A percentile compares a stretch with the other conserved stretches of the same genome.
Evolutionary conservation across 805 yeast genomes (phyloP).

Genomic region (Kregervanrija fluxuum): DNA sequence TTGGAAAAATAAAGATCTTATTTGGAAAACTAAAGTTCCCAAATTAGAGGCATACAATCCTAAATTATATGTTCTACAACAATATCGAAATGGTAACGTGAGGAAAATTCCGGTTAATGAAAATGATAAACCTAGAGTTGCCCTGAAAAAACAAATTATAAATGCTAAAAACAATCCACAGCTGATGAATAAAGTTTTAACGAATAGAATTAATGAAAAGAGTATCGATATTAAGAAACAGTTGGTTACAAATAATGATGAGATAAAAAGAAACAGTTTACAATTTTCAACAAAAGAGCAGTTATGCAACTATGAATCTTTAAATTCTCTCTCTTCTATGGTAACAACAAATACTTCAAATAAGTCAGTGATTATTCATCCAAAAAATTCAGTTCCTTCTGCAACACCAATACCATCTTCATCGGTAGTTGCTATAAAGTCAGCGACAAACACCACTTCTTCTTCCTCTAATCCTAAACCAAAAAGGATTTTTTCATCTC

Average conservation of each 20-base stretch:
- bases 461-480: too few relatives aligned
- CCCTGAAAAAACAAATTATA: slow-evolving; percentile 23
- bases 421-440: too few relatives aligned
- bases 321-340: too few relatives aligned
- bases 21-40: slow-evolving; percentile 70
- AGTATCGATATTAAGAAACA: slow-evolving; percentile 21
- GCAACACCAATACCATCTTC: too few relatives aligned
- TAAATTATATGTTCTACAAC: slow-evolving; percentile 18
- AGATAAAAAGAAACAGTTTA: too few relatives aligned
- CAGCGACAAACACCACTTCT: too few relatives aligned
- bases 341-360: too few relatives aligned
- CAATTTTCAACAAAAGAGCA: too few relatives aligned
- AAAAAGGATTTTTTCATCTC: too few relatives aligned
- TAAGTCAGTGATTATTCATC: too few relatives aligned
- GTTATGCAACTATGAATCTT: too few relatives aligned
- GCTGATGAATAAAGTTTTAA: slow-evolving; percentile 27
- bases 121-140: slow-evolving; percentile 4
- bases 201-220: slow-evolving; percentile 26
- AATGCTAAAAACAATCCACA: slow-evolving; percentile 27
- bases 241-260: slow-evolving; percentile 1
- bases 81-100: not conserved
- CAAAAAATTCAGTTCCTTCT: too few relatives aligned
- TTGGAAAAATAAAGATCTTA: slow-evolving; percentile 55
- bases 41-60: slow-evolving; percentile 59
- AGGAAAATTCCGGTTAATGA: slow-evolving; percentile 4